Percentiles rank a stretch among this genome's conserved stretches.
Conservation (phyloP, 1,284 basidiomycete species). For the Pseudozyma sp. region DNA sequence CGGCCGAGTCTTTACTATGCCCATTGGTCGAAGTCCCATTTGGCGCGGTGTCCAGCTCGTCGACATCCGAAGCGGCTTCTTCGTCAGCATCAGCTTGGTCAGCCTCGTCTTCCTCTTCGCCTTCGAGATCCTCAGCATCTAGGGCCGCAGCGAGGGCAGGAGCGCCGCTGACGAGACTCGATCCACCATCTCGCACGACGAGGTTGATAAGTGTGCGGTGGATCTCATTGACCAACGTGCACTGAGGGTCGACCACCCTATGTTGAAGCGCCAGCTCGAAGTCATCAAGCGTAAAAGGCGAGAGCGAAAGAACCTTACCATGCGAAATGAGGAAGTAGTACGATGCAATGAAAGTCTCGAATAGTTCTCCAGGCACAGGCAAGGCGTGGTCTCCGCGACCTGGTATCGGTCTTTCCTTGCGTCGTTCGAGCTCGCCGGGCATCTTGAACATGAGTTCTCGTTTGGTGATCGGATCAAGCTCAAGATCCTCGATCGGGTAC, state of each 20-base stretch:
- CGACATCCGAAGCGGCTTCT: conserved; percentile 41
- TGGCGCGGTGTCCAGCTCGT: conserved; percentile 38
- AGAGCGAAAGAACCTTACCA: conserved; percentile 87
- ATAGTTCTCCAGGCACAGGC: conserved; percentile 78
- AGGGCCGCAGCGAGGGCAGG: conserved; percentile 25
- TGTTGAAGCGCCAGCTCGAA: conserved; percentile 89
- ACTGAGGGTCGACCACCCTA: conserved; percentile 77
- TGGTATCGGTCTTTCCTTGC: conserved; percentile 75
- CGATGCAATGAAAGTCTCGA: conserved; percentile 85
- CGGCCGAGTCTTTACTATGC: conserved; percentile 16
- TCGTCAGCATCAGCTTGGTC: conserved; percentile 38
- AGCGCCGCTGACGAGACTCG: conserved; percentile 15
- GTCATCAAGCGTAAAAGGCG: conserved; percentile 93
- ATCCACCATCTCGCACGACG: conserved; percentile 78
- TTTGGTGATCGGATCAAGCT: conserved; percentile 66
- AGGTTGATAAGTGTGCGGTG: conserved; percentile 90
- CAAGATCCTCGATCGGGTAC: conserved; percentile 73
- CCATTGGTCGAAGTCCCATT: conserved; percentile 22
- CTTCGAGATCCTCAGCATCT: conserved; percentile 16
- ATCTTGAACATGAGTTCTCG: conserved; percentile 62
- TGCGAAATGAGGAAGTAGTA: conserved; percentile 95
- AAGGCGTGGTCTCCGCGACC: conserved; percentile 80
- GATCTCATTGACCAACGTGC: conserved; percentile 84
- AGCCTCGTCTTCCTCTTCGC: conserved; percentile 68
- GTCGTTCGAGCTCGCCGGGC: conserved; percentile 51